Conservation (phyloP, 1,284 basidiomycete genomes). For the Heterobasidion occidentale region DNA sequence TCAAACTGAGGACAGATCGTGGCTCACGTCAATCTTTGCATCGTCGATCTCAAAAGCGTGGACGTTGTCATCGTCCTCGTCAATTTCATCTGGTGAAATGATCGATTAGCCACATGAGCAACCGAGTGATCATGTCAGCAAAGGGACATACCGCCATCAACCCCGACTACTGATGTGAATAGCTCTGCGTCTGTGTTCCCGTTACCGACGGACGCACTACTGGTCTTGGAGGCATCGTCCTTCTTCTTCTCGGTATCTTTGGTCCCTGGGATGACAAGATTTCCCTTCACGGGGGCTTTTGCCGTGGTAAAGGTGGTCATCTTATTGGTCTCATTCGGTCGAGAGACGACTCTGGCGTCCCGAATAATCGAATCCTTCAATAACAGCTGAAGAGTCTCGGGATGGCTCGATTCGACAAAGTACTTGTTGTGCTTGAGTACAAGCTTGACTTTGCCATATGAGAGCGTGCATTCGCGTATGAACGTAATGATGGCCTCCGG, state of each 20-base stretch:
- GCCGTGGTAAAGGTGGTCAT: conserved; percentile 78
- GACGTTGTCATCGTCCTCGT: conserved; percentile 93
- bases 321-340: conserved; percentile 60
- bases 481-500: conserved; percentile 77
- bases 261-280: conserved; percentile 82
- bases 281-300: conserved; percentile 75
- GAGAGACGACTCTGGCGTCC: conserved; percentile 67
- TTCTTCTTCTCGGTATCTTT: conserved; percentile 63
- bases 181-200: conserved; percentile 59
- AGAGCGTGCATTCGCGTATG: conserved; percentile 86
- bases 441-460: conserved; percentile 95
- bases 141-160: conserved; percentile 66
- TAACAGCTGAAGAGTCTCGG: conserved; percentile 82
- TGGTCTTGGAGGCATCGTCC: conserved; percentile 33
- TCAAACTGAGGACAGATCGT: background rate
- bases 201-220: conserved; percentile 23
- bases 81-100: conserved; percentile 71
- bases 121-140: background rate
- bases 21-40: conserved; percentile 78
- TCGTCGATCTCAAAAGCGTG: conserved; percentile 94
- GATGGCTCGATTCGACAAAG: conserved; percentile 89
- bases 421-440: conserved; percentile 97
- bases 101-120: conserved; percentile 5
- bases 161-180: conserved; percentile 88
- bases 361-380: conserved; percentile 83